A percentile compares a stretch with the other conserved stretches of the same genome.
These are phyloP conservation scores for Gastroboletus turbinatus DNA, from an alignment of 1,284 basidiomycete species.

Conservation along the genomic window DNA sequence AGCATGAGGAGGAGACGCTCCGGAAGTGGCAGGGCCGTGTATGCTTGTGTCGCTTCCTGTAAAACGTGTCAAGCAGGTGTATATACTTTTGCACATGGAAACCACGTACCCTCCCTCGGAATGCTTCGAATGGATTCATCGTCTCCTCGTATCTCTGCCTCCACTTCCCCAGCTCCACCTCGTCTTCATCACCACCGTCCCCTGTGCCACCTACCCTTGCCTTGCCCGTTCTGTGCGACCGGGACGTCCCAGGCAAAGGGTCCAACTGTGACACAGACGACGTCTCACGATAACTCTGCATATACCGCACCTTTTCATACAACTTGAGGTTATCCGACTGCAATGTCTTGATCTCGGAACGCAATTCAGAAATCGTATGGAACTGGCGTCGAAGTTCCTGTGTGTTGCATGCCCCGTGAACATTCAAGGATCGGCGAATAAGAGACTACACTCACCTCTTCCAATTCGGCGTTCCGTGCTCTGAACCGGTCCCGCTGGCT, in stretches of 20 bases:
- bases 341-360: slow-evolving; percentile 83
- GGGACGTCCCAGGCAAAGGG: slow-evolving; percentile 55
- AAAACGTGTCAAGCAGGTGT: neutral
- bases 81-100: neutral
- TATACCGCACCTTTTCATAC: slow-evolving; percentile 96
- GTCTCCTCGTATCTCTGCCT: slow-evolving; percentile 90
- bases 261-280: slow-evolving; percentile 62
- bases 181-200: slow-evolving; percentile 65
- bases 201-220: slow-evolving; percentile 79
- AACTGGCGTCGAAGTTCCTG: slow-evolving; percentile 93
- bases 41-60: slow-evolving; percentile 90
- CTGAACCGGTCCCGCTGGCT: slow-evolving; percentile 95
- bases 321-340: slow-evolving; percentile 93
- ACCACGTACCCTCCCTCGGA: slow-evolving; percentile 84
- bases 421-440: neutral
- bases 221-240: slow-evolving; percentile 29
- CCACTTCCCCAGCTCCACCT: slow-evolving; percentile 89
- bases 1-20: slow-evolving; percentile 87
- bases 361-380: slow-evolving; percentile 88
- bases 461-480: slow-evolving; percentile 92
- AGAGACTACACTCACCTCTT: slow-evolving; percentile 62
- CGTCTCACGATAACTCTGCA: slow-evolving; percentile 89
- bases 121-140: slow-evolving; percentile 97
- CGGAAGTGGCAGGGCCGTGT: slow-evolving; percentile 88
- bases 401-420: neutral